Conservation (phyloP, 2,329 filamentous ascomycete species). For the Phyllosticta citribraziliensis region DNA sequence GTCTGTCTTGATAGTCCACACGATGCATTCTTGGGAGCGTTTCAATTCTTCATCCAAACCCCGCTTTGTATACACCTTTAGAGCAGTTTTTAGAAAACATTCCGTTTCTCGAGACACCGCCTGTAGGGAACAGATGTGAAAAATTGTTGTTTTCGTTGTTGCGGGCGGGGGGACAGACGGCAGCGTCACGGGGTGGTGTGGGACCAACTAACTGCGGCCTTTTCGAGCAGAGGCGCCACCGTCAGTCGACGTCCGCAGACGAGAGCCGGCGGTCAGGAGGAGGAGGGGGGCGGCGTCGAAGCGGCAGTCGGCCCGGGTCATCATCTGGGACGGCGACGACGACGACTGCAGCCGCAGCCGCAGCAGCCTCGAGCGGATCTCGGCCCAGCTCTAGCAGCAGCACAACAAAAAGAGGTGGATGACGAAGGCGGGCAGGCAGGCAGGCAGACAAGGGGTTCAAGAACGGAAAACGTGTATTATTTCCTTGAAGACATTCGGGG, state of each 20-base stretch:
- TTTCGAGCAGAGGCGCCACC: conserved; percentile 27
- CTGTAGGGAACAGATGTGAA: conserved; percentile 3
- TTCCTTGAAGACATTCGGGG: no score
- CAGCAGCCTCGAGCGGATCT: background rate
- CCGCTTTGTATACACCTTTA: conserved; percentile 11
- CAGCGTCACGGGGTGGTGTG: background rate
- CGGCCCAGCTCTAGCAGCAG: conserved; percentile 9
- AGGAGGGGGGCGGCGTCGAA: conserved; percentile 23
- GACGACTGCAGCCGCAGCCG: no score
- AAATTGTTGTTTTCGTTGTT: background rate
- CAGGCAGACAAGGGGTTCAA: no score
- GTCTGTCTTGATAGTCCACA: conserved; percentile 23
- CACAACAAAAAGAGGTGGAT: conserved; percentile 3
- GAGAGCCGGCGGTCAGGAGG: conserved; percentile 22
- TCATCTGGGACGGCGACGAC: conserved; percentile 15
- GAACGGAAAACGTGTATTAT: no score
- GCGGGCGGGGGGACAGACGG: background rate
- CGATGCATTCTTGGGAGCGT: conserved; percentile 22
- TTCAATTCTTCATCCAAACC: conserved; percentile 7
- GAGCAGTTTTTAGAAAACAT: conserved; percentile 11
- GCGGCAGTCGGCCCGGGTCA: conserved; percentile 31
- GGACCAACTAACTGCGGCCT: conserved; percentile 9
- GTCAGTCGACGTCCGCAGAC: conserved; percentile 21
- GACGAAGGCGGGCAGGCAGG: background rate
- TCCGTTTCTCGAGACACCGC: conserved; percentile 12